phyloP scores from a whole-genome alignment of 148 eudicot species.

The Suaeda aralocaspica region DNA sequence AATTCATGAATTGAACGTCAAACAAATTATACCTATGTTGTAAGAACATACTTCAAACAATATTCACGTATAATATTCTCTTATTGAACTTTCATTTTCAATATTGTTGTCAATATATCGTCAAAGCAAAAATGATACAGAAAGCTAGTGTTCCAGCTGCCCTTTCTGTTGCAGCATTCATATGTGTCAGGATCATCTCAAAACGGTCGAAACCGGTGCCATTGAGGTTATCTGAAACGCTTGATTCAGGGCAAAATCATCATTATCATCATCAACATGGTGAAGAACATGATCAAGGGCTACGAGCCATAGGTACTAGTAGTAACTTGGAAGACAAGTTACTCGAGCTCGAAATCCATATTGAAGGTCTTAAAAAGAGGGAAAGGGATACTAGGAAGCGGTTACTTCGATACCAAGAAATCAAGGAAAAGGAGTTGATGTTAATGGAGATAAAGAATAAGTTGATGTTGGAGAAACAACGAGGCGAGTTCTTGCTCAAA shows the following conservation, averaged over 20 bases:
- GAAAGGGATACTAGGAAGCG: slow-evolving; percentile 29
- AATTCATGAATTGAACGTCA: background rate
- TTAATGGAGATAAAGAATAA: slow-evolving; percentile 35
- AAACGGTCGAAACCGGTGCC: slow-evolving; percentile 12
- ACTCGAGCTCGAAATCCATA: slow-evolving; percentile 23
- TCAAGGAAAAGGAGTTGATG: slow-evolving; percentile 43
- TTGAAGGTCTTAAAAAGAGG: slow-evolving; percentile 34
- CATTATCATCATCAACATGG: slow-evolving; percentile 8
- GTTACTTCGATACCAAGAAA: slow-evolving; percentile 30
- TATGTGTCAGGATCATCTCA: slow-evolving; percentile 24
- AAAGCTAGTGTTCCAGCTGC: slow-evolving; percentile 47
- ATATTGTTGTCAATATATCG: background rate
- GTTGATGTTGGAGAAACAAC: slow-evolving; percentile 32
- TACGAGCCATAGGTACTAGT: background rate
- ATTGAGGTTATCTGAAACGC: background rate
- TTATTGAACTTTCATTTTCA: background rate
- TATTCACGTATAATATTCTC: background rate
- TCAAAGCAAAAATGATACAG: slow-evolving; percentile 36
- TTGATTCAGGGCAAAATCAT: background rate
- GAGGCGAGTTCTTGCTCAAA: slow-evolving; percentile 37
- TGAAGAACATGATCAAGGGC: background rate
- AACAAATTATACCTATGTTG: background rate
- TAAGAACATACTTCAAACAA: slow-evolving; percentile 1
- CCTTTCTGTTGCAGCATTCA: slow-evolving; percentile 40
- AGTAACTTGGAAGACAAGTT: slow-evolving; percentile 31